Evolutionary conservation across 345 rosid species (phyloP), one percentile per base, ranked within the genome.

Genomic region (Orychophragmus violaceus): DNA sequence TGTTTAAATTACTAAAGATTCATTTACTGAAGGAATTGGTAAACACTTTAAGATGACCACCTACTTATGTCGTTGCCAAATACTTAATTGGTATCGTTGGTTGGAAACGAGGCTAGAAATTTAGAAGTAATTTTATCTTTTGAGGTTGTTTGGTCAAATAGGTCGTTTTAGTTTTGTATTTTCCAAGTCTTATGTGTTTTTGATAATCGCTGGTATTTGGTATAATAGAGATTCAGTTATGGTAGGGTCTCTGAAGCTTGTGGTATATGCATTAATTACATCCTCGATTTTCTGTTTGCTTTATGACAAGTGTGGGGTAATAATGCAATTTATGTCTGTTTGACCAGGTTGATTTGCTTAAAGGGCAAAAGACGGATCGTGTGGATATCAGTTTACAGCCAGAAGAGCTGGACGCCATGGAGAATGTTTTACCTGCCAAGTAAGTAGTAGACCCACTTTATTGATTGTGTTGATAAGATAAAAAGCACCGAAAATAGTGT

Each of bases 321-420:
- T 41, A 1, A 22, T 33, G 25, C 0, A 18, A 12, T 36, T n/a
- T 19, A 53, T 62, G 22, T 59, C 1, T 21, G 11, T 51, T 11
- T 17, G 63, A 67, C 5, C 63, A 94, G 99, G 99, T 90, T 76
- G 99, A 94, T 84, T 87, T 94, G 64, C 90, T 95, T 24, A 83
- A 84, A 76, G 96, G 97, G 37, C 91, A 95, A 62, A 95, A 95
- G 77, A 29, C 99, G 18, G 99, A 95, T 60, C 78, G 79, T 64
- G 99, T 95, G 44, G 97, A 91, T 37, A 88, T 94, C 49, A 90
- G 95, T 13, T 70, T 94, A 30, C 93, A 76, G 68, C 99, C 99
- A 12, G 97, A 94, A 75, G 96, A 14, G 46, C 19, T 17, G 6
- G 50, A 17, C 13, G 24, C 50, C 23, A 44, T 44, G 50, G 50